Conservation (phyloP, 306 rosid species). For the Cucumis cinereus region DNA sequence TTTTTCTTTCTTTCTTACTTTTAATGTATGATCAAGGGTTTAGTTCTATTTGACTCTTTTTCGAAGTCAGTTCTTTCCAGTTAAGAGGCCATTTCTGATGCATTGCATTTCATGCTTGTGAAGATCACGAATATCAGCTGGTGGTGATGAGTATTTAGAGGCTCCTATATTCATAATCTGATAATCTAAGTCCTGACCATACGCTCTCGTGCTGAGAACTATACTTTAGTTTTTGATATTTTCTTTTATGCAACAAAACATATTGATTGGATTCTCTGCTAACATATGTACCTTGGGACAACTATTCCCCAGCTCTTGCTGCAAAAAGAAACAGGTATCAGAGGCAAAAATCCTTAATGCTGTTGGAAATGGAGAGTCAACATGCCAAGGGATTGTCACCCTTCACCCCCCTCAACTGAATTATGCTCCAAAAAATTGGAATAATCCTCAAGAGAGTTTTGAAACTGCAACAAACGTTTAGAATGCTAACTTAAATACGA, state of each 20-base stretch:
- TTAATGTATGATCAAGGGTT: background rate
- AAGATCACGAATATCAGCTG: background rate
- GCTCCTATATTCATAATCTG: background rate
- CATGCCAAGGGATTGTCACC: conserved; percentile 81
- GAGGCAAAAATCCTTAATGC: conserved; percentile 83
- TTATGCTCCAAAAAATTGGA: background rate
- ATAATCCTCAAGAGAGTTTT: background rate
- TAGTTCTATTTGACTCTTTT: background rate
- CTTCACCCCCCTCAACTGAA: conserved; percentile 16
- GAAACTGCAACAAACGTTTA: background rate
- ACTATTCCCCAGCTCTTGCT: conserved; percentile 50
- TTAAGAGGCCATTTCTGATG: background rate
- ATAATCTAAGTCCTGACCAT: background rate
- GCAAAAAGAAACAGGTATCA: conserved; percentile 82
- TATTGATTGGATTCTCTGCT: background rate
- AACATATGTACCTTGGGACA: background rate
- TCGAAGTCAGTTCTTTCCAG: background rate
- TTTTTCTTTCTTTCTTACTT: background rate
- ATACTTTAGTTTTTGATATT: background rate
- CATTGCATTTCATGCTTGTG: background rate
- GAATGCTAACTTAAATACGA: background rate
- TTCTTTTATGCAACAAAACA: background rate
- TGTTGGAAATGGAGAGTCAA: conserved; percentile 95
- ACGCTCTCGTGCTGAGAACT: background rate
- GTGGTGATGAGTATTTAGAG: background rate